A percentile compares a stretch with the other conserved stretches of the same genome.
phyloP scores from a whole-genome alignment of 2,329 filamentous ascomycete genomes.

The Diplocarpon rosae region DNA sequence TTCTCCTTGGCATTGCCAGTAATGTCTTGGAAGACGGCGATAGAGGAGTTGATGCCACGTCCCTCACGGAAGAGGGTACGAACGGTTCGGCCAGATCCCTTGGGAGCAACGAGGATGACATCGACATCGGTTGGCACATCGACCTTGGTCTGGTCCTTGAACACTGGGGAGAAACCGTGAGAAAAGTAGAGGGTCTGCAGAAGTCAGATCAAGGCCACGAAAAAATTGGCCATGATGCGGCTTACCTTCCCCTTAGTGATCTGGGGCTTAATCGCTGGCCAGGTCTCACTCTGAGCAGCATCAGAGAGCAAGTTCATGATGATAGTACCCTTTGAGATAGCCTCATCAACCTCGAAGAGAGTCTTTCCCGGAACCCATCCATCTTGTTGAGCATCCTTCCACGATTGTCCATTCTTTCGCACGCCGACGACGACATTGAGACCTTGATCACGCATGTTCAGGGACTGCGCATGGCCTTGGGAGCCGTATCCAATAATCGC shows the following conservation, averaged over 20 bases:
- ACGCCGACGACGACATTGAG: conserved; percentile 98
- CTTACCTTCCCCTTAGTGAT: conserved; percentile 95
- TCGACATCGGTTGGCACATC: conserved; percentile 92
- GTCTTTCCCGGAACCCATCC: conserved; percentile 98
- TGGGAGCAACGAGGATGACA: conserved; percentile 98
- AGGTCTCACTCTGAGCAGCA: conserved; percentile 96
- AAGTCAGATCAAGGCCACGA: conserved; percentile 10
- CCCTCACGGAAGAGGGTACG: conserved; percentile 98
- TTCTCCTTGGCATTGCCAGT: conserved; percentile 98
- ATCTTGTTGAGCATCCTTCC: conserved; percentile 94
- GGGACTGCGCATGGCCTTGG: conserved; percentile 96
- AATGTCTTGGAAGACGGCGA: conserved; percentile 97
- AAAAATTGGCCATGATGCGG: conserved; percentile 2
- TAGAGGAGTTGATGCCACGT: conserved; percentile 98
- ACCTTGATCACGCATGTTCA: conserved; percentile 99
- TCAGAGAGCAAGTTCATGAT: conserved; percentile 99
- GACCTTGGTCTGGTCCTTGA: conserved; percentile 99
- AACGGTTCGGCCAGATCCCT: conserved; percentile 97
- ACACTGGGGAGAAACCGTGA: conserved; percentile 99
- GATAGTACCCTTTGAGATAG: conserved; percentile 85
- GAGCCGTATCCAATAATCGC: conserved; percentile 98
- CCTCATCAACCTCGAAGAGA: conserved; percentile 96
- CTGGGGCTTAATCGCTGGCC: conserved; percentile 96
- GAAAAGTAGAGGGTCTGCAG: conserved; percentile 96
- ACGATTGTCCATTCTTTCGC: conserved; percentile 94